A percentile compares a stretch with the other conserved stretches of the same genome.
These are phyloP conservation scores for Saprolegnia parasitica DNA, from an alignment of 352 stramenopile genomes.

Conservation along the genomic window DNA sequence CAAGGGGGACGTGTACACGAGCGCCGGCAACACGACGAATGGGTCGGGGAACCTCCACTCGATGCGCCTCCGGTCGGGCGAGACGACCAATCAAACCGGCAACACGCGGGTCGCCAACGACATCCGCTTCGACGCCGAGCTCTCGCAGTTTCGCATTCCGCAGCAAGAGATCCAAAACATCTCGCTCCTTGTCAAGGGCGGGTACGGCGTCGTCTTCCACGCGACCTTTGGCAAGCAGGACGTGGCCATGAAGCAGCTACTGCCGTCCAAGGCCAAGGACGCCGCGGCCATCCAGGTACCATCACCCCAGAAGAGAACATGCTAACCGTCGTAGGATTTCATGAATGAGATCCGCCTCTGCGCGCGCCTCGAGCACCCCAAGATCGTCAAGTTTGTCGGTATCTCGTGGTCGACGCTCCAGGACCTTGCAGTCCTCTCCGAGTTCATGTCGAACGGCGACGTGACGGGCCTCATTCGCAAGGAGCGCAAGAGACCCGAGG, in stretches of 20 bases:
- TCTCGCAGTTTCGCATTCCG: constrained; percentile 46
- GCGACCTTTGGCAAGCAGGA: constrained; percentile 62
- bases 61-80: neutral
- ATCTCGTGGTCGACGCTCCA: constrained; percentile 66
- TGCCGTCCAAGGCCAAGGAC: constrained; percentile 49
- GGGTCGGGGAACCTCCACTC: neutral
- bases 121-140: constrained; percentile 45
- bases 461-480: constrained; percentile 42
- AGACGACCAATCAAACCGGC: constrained; percentile 1
- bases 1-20: constrained; percentile 10
- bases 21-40: neutral
- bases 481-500: constrained; percentile 26
- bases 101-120: constrained; percentile 35
- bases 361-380: constrained; percentile 60
- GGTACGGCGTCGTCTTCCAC: constrained; percentile 68
- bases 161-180: constrained; percentile 49
- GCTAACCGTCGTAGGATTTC: constrained; percentile 50
- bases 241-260: constrained; percentile 59
- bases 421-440: constrained; percentile 52
- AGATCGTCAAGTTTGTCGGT: constrained; percentile 66
- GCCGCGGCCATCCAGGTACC: constrained; percentile 32
- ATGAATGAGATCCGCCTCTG: constrained; percentile 62
- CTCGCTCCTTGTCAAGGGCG: constrained; percentile 56
- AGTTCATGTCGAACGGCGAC: constrained; percentile 70
- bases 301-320: constrained; percentile 29